phyloP scores from a whole-genome alignment of 2,329 filamentous ascomycete species.

The Sporothrix sp. region DNA sequence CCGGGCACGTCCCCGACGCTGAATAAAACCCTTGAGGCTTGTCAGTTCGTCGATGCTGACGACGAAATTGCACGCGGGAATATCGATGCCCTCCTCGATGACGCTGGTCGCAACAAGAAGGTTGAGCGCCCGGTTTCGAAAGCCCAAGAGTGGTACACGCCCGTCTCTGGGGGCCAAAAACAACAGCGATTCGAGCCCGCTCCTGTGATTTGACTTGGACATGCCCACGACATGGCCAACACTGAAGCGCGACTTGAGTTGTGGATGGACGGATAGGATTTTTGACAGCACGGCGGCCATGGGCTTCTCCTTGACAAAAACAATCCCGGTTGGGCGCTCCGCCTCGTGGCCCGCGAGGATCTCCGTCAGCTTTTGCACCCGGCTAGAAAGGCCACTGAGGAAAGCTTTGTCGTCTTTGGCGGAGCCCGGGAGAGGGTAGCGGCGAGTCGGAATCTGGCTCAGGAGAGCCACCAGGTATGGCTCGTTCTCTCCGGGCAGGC shows the following conservation, averaged over 20 bases:
- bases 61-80: conserved; percentile 54
- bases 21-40: conserved; percentile 49
- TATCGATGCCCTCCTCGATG: conserved; percentile 58
- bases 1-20: conserved; percentile 44
- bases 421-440: background rate
- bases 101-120: conserved; percentile 55
- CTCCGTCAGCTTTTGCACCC: conserved; percentile 44
- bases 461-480: conserved; percentile 44
- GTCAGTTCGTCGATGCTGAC: conserved; percentile 47
- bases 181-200: conserved; percentile 21
- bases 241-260: conserved; percentile 35
- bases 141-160: conserved; percentile 35
- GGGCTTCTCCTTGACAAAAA: conserved; percentile 57
- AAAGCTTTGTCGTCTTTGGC: background rate
- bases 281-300: conserved; percentile 51
- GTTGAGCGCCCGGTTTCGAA: conserved; percentile 45
- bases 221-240: conserved; percentile 46
- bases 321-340: conserved; percentile 42
- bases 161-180: conserved; percentile 23
- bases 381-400: conserved; percentile 35
- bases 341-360: conserved; percentile 37
- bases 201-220: background rate
- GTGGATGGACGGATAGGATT: conserved; percentile 45
- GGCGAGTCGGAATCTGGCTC: background rate
- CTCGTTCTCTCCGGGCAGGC: conserved; percentile 34